Conservation (phyloP, 2,329 filamentous ascomycete species). For the Colletotrichum sp. region DNA sequence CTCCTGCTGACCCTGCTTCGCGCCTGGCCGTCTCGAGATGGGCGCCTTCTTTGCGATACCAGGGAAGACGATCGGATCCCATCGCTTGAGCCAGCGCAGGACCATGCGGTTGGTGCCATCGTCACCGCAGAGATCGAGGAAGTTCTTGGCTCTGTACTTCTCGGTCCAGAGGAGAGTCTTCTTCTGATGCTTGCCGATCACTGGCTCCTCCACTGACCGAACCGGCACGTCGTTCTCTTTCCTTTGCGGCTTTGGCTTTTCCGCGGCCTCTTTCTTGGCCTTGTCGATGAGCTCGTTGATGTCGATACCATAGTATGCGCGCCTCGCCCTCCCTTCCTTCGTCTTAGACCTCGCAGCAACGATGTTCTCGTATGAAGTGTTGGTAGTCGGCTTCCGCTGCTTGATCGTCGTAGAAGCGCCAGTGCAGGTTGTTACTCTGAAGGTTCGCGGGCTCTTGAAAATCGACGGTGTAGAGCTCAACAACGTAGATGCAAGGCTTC, state of each 20-base stretch:
- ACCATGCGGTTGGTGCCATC: constrained; percentile 92
- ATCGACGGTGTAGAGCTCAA: constrained; percentile 24
- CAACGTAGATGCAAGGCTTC: neutral
- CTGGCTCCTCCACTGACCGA: constrained; percentile 46
- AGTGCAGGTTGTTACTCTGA: constrained; percentile 57
- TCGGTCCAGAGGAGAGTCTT: constrained; percentile 86
- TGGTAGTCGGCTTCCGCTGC: constrained; percentile 51
- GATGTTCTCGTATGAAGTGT: constrained; percentile 68
- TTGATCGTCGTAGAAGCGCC: constrained; percentile 63
- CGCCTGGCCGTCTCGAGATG: constrained; percentile 44
- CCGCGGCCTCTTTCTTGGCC: constrained; percentile 64
- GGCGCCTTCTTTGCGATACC: constrained; percentile 67
- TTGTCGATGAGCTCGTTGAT: constrained; percentile 84
- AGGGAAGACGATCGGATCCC: constrained; percentile 93
- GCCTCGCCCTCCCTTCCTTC: constrained; percentile 71
- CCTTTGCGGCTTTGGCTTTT: constrained; percentile 28
- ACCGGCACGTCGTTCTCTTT: constrained; percentile 36
- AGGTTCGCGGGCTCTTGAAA: constrained; percentile 26
- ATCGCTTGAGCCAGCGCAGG: constrained; percentile 89
- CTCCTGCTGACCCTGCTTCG: constrained; percentile 43
- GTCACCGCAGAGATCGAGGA: constrained; percentile 92
- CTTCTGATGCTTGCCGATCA: constrained; percentile 43
- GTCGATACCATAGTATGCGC: constrained; percentile 89
- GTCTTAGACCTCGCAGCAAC: constrained; percentile 71
- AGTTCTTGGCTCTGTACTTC: constrained; percentile 91